Conservation (phyloP, 495 filamentous ascomycete genomes). For the Xylaria palmicola region DNA sequence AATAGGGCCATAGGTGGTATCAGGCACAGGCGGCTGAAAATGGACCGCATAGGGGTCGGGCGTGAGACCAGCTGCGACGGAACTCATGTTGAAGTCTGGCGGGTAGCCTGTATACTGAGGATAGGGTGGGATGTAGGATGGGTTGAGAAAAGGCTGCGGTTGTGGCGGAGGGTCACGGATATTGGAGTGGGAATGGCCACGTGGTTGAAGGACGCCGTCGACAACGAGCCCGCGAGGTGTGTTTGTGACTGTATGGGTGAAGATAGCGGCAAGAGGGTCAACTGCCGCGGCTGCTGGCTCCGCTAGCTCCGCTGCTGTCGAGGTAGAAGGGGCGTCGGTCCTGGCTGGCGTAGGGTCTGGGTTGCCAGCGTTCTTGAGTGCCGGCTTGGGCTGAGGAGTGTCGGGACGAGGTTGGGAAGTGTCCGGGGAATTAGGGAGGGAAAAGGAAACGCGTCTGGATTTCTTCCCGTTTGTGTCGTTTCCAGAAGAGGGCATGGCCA, state of each 20-base stretch:
- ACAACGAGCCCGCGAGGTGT: constrained; percentile 23
- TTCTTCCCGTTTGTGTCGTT: background rate
- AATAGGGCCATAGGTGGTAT: constrained; percentile 44
- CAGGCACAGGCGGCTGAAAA: constrained; percentile 49
- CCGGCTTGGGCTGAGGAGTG: background rate
- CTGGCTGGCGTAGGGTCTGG: background rate
- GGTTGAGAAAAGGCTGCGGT: constrained; percentile 2
- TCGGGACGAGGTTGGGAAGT: background rate
- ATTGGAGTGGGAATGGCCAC: background rate
- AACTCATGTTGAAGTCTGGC: constrained; percentile 9
- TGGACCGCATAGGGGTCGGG: constrained; percentile 32
- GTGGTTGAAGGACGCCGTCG: constrained; percentile 14
- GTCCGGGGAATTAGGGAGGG: background rate
- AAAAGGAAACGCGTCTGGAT: constrained; percentile 14
- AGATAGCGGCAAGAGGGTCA: background rate
- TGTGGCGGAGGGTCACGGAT: background rate
- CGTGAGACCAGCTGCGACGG: constrained; percentile 18
- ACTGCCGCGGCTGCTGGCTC: background rate
- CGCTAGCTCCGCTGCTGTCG: too few relatives aligned
- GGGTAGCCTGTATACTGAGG: constrained; percentile 7
- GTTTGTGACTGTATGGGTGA: constrained; percentile 24
- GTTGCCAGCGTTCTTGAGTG: background rate
- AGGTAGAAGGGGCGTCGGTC: background rate
- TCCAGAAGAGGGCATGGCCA: background rate
- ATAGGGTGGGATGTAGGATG: constrained; percentile 11